A percentile compares a stretch with the other conserved stretches of the same genome.
phyloP scores from a whole-genome alignment of 176 grass and related monocot genomes.

The Musa itinerans region DNA sequence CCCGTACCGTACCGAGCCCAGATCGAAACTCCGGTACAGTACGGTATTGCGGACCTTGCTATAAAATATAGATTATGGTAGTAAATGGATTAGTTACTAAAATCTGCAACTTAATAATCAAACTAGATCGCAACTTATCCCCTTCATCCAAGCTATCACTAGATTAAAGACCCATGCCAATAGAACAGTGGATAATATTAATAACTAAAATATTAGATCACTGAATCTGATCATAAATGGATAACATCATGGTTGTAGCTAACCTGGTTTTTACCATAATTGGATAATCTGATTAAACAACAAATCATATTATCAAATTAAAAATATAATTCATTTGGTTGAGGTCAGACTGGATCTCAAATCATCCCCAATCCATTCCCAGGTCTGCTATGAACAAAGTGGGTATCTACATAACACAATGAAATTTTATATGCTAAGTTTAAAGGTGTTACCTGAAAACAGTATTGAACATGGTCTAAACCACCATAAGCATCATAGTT shows the following conservation, averaged over 20 bases:
- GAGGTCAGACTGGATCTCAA: not conserved
- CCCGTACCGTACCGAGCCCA: too few relatives aligned
- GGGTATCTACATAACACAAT: not conserved
- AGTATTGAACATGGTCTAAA: conserved; percentile 76
- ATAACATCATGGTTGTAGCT: too few relatives aligned
- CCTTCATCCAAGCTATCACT: not conserved
- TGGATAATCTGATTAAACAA: too few relatives aligned
- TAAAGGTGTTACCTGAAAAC: conserved; percentile 68
- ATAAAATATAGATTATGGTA: too few relatives aligned
- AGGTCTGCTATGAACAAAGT: not conserved
- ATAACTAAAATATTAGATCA: not conserved
- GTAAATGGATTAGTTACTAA: not conserved
- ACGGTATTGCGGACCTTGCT: too few relatives aligned
- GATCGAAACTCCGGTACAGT: too few relatives aligned
- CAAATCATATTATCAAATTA: not conserved
- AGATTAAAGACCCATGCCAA: not conserved
- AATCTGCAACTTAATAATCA: not conserved
- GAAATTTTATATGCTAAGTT: not conserved
- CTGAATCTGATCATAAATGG: not conserved
- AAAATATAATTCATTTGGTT: not conserved
- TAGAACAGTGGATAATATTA: not conserved
- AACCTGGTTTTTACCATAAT: too few relatives aligned
- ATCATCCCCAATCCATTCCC: not conserved
- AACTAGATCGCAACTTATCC: not conserved
- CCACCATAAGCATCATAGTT: conserved; percentile 47